Evolutionary conservation across 2,329 filamentous ascomycete genomes (phyloP), one percentile per base, ranked within the genome.

Genomic region (Verticillium dahliae): DNA sequence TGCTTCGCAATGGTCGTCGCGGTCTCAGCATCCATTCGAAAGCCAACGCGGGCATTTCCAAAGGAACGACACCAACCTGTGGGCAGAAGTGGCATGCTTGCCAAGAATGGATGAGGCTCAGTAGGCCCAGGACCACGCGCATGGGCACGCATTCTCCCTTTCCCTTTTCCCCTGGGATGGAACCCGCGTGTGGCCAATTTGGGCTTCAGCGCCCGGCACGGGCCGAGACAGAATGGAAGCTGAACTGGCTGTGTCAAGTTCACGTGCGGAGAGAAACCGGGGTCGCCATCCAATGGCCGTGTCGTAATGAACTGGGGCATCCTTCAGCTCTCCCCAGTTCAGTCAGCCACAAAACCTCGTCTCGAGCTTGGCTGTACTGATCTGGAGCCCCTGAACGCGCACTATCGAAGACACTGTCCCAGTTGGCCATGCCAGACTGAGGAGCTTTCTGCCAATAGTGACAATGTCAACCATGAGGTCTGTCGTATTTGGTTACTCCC

Each of bases 21-120:
- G 6, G 91, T 92, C 64, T 89, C 89, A 0, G 87, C 87, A 11
- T 85, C 92, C 38, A 80, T 91, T 57, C 84, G 87, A 52, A 77
- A 85, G 56, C 89, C 89, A 0, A 75, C 0, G 83, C 92, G 3
- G 75, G 92, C 2, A 81, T 92, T 3, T 76, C 92, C 0, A 90
- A 92, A 67, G 90, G 92, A 73, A 89, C 90, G 0, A 92, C 89
- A 37, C 2, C 9, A 37, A 13, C 35, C 13, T 9, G 35, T 37
- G 7, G 35, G 9, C 9, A 37, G 35, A 37, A 37, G 13, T 37
- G 35, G 35, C 35, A 37, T 37, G 35, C 13, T 10, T 37, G 35
- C 3, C 35, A 4, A 37, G 35, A 7, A 10, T 37, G 7, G 35
- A 27, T 37, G 35, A 37, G 35, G 35, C 35, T 37, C 35, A 5